A percentile compares a stretch with the other conserved stretches of the same genome.
Evolutionary conservation across 177 flowering plant species (phyloP).

Genomic region (Vitis hybrid): DNA sequence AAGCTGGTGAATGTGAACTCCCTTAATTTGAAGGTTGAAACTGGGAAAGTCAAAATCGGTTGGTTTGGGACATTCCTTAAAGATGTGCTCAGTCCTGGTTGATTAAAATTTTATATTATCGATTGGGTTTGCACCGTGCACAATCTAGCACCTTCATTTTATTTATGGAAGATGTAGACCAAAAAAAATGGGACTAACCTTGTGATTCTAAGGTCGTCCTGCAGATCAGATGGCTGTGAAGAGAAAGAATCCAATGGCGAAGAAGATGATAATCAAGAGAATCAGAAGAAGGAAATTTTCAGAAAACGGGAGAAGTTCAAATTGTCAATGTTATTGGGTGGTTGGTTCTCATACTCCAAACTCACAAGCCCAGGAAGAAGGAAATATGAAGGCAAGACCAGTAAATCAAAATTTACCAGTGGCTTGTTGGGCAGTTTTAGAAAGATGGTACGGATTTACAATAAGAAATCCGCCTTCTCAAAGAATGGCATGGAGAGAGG

Average conservation of each 20-base stretch:
- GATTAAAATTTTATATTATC: too few relatives aligned
- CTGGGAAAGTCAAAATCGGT: too few relatives aligned
- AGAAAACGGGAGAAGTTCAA: constrained; percentile 7
- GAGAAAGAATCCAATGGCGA: constrained; percentile 6
- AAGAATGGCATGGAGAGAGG: constrained; percentile 13
- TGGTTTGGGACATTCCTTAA: too few relatives aligned
- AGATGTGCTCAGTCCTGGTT: too few relatives aligned
- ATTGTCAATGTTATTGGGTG: constrained; percentile 20
- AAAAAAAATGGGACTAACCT: background rate
- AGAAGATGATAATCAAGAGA: constrained; percentile 10
- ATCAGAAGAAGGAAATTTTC: constrained; percentile 13
- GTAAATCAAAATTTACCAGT: constrained; percentile 13
- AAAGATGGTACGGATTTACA: constrained; percentile 20
- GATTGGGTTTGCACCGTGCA: too few relatives aligned
- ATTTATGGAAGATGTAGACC: background rate
- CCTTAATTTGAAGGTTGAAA: too few relatives aligned
- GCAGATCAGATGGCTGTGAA: constrained; percentile 9
- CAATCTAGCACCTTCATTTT: background rate
- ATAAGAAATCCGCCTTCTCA: constrained; percentile 11
- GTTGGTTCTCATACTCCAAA: constrained; percentile 33
- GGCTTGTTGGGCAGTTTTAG: constrained; percentile 19
- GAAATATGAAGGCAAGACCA: constrained; percentile 5
- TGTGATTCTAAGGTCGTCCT: constrained; percentile 8
- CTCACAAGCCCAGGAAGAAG: constrained; percentile 6
- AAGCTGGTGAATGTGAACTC: too few relatives aligned